These are phyloP conservation scores for Oleoguttula mirabilis DNA, from an alignment of 495 filamentous ascomycete genomes.

Conservation along the genomic window DNA sequence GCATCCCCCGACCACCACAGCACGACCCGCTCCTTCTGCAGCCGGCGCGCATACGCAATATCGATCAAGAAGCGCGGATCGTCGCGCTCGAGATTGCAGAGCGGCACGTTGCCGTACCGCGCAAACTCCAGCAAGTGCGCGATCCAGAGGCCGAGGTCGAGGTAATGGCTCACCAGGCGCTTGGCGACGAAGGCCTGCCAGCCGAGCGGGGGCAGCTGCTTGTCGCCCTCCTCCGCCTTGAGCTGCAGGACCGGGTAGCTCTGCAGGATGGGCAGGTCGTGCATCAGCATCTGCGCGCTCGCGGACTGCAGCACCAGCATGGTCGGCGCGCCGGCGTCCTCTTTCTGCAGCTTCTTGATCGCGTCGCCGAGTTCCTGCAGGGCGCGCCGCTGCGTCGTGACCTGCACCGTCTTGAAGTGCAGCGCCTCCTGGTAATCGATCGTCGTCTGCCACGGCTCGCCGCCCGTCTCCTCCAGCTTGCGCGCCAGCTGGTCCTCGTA, in stretches of 20 bases:
- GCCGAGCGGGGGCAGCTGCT: conserved; percentile 75
- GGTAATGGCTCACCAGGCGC: conserved; percentile 74
- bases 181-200: conserved; percentile 89
- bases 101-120: conserved; percentile 81
- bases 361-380: conserved; percentile 73
- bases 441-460: conserved; percentile 59
- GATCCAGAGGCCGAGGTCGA: conserved; percentile 84
- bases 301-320: conserved; percentile 86
- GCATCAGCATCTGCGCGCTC: conserved; percentile 63
- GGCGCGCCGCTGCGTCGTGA: conserved; percentile 78
- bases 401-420: conserved; percentile 72
- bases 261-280: conserved; percentile 72
- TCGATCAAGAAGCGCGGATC: conserved; percentile 93
- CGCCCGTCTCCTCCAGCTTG: conserved; percentile 52
- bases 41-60: conserved; percentile 78
- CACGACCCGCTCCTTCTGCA: conserved; percentile 86
- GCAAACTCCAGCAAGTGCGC: conserved; percentile 74
- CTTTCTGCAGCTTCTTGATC: conserved; percentile 75
- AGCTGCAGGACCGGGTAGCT: conserved; percentile 77
- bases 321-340: conserved; percentile 58
- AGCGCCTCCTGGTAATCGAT: conserved; percentile 82
- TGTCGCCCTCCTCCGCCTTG: conserved; percentile 69
- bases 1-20: conserved; percentile 93
- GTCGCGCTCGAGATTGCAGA: conserved; percentile 90
- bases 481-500: conserved; percentile 64